Evolutionary conservation across 805 yeast species (phyloP).

Genomic region (Kuraishia ogatae): DNA sequence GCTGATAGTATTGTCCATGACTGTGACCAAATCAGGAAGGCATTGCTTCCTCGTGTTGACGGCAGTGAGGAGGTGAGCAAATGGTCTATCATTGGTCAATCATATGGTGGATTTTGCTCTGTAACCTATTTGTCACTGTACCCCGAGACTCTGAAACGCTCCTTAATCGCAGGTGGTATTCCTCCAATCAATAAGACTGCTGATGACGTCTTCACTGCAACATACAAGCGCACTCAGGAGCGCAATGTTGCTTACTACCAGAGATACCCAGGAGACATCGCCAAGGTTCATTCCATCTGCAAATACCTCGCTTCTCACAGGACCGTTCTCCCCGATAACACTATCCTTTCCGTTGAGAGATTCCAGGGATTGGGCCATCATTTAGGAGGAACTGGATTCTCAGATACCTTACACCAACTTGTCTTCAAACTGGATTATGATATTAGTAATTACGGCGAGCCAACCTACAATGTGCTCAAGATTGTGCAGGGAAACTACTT

Average conservation of each 20-base stretch:
- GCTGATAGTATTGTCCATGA: constrained; percentile 47
- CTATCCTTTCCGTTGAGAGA: constrained; percentile 36
- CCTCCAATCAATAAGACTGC: constrained; percentile 40
- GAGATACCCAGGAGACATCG: constrained; percentile 39
- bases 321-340: constrained; percentile 41
- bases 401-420: constrained; percentile 36
- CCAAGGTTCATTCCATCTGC: constrained; percentile 27
- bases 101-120: constrained; percentile 46
- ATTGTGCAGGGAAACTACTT: constrained; percentile 24
- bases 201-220: constrained; percentile 39
- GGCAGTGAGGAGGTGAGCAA: constrained; percentile 29
- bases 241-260: constrained; percentile 38
- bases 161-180: constrained; percentile 47
- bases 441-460: constrained; percentile 22
- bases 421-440: constrained; percentile 33
- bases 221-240: constrained; percentile 36
- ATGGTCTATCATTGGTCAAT: constrained; percentile 39
- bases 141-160: constrained; percentile 31
- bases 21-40: constrained; percentile 34
- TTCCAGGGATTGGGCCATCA: constrained; percentile 44
- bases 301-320: constrained; percentile 20
- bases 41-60: constrained; percentile 15
- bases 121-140: constrained; percentile 39
- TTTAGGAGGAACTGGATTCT: constrained; percentile 44
- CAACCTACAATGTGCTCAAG: constrained; percentile 28